phyloP scores from a whole-genome alignment of 345 rosid species.

The Murraya koenigii region DNA sequence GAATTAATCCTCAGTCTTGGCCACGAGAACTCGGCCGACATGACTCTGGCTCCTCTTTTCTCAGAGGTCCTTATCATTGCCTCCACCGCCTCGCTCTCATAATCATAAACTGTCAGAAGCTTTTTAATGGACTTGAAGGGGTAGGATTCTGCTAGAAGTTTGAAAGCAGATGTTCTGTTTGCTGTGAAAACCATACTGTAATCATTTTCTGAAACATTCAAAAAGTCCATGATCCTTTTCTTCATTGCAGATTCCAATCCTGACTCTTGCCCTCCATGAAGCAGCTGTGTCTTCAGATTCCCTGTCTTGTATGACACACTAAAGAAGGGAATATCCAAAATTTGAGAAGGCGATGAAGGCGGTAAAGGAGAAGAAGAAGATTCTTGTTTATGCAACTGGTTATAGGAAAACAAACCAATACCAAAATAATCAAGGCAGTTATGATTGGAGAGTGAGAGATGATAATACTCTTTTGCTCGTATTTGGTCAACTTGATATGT shows the following conservation, averaged over 20 bases:
- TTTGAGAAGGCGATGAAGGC: conserved; percentile 20
- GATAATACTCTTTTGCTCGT: conserved; percentile 61
- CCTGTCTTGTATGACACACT: conserved; percentile 74
- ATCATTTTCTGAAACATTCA: conserved; percentile 68
- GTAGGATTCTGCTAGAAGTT: conserved; percentile 82
- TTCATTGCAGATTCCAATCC: conserved; percentile 63
- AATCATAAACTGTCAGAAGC: conserved; percentile 85
- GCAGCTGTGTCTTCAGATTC: conserved; percentile 74
- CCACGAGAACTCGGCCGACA: conserved; percentile 91
- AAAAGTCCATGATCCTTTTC: conserved; percentile 73
- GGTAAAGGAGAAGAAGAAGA: conserved; percentile 30
- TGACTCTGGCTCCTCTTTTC: conserved; percentile 67
- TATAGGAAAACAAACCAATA: conserved; percentile 74
- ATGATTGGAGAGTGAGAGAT: conserved; percentile 57
- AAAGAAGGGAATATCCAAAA: conserved; percentile 72
- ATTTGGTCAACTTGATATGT: conserved; percentile 58
- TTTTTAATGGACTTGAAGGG: conserved; percentile 60
- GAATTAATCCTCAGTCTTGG: conserved; percentile 76
- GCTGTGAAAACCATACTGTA: conserved; percentile 88
- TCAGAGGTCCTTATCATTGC: conserved; percentile 61
- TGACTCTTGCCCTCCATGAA: conserved; percentile 69
- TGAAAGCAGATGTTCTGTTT: conserved; percentile 90
- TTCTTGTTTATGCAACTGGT: conserved; percentile 58
- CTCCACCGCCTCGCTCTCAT: conserved; percentile 78
- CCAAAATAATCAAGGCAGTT: conserved; percentile 95